phyloP scores from a whole-genome alignment of 2,329 filamentous ascomycete species.

The Pyrenochaeta sp. region DNA sequence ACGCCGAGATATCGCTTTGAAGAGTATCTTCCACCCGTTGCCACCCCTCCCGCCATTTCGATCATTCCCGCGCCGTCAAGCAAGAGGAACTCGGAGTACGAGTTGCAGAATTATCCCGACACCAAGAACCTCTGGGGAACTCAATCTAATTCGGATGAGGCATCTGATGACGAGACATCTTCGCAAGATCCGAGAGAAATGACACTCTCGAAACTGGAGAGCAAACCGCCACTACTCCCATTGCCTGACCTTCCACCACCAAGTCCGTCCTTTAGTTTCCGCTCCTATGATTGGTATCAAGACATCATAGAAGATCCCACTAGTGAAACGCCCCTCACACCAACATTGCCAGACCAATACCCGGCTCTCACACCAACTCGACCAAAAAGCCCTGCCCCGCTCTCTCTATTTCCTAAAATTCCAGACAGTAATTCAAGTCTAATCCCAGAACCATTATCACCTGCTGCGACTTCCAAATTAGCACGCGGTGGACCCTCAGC shows the following conservation, averaged over 20 bases:
- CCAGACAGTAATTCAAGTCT: slow-evolving; percentile 9
- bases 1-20: slow-evolving; percentile 31
- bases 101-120: slow-evolving; percentile 24
- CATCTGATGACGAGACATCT: slow-evolving; percentile 5
- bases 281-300: slow-evolving; percentile 38
- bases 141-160: slow-evolving; percentile 10
- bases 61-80: slow-evolving; percentile 9
- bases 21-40: slow-evolving; percentile 28
- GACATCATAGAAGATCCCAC: slow-evolving; percentile 32
- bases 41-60: slow-evolving; percentile 10
- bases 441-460: slow-evolving; percentile 21
- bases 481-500: no score
- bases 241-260: slow-evolving; percentile 27
- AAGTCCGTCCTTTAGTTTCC: slow-evolving; percentile 32
- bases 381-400: slow-evolving; percentile 9
- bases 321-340: slow-evolving; percentile 8
- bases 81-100: slow-evolving; percentile 23
- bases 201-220: slow-evolving; percentile 21
- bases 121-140: slow-evolving; percentile 6
- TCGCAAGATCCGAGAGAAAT: slow-evolving; percentile 9
- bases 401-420: slow-evolving; percentile 13
- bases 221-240: slow-evolving; percentile 19
- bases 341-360: slow-evolving; percentile 9
- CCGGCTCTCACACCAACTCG: slow-evolving; percentile 22
- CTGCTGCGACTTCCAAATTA: slow-evolving; percentile 15